phyloP scores from a whole-genome alignment of 1,139 yeast genomes.

The Yamadazyma taylorii region DNA sequence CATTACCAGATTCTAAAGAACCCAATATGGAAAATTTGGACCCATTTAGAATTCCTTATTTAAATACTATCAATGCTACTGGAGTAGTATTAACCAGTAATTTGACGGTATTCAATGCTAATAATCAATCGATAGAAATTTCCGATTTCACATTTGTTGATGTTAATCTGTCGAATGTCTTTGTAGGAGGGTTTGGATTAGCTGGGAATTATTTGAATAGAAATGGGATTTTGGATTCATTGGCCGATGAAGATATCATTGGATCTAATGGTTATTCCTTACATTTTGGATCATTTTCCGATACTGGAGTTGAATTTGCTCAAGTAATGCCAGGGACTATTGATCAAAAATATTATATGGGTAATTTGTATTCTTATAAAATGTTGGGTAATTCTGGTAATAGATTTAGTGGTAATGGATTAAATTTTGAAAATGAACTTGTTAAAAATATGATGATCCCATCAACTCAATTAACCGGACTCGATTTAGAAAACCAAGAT shows the following conservation, averaged over 20 bases:
- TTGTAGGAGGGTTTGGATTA: constrained; percentile 47
- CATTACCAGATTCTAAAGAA: constrained; percentile 12
- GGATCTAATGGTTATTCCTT: constrained; percentile 56
- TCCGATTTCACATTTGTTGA: constrained; percentile 30
- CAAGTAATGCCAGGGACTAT: constrained; percentile 60
- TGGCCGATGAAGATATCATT: constrained; percentile 35
- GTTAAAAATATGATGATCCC: constrained; percentile 40
- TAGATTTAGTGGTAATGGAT: constrained; percentile 18
- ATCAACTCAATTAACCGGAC: constrained; percentile 54
- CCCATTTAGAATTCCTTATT: constrained; percentile 25
- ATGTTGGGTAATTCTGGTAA: constrained; percentile 36
- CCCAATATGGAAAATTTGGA: constrained; percentile 19
- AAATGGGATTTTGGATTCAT: constrained; percentile 40
- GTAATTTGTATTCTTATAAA: constrained; percentile 48
- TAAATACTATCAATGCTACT: constrained; percentile 25
- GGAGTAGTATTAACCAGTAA: constrained; percentile 29
- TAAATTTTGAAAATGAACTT: constrained; percentile 20
- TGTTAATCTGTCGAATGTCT: constrained; percentile 24
- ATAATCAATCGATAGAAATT: constrained; percentile 16
- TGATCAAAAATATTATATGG: constrained; percentile 44
- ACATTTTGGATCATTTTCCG: constrained; percentile 34
- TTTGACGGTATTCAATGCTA: constrained; percentile 19
- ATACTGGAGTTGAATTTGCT: constrained; percentile 12
- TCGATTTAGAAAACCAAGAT: constrained; percentile 47
- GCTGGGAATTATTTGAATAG: constrained; percentile 41